phyloP scores from a whole-genome alignment of 371 early-diverging fungal species.

The Gilbertella persicaria region DNA sequence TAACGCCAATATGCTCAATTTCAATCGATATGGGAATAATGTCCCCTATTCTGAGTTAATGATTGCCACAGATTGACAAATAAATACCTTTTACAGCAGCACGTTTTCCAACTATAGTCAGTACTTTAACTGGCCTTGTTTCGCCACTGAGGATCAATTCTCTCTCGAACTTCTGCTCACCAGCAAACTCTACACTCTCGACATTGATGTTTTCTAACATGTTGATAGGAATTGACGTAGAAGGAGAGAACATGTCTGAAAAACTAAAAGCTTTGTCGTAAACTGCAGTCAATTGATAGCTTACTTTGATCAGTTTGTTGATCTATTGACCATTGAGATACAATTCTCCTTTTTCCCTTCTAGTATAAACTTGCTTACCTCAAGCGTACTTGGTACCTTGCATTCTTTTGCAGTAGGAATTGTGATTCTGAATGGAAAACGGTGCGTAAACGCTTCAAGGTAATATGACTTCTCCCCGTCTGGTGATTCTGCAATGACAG shows the following conservation, averaged over 20 bases:
- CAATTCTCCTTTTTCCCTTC: constrained; percentile 3
- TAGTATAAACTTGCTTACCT: constrained; percentile 25
- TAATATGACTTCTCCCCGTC: constrained; percentile 30
- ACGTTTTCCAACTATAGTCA: constrained; percentile 30
- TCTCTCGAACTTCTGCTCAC: constrained; percentile 21
- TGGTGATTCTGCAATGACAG: constrained; percentile 28
- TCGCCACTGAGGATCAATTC: constrained; percentile 17
- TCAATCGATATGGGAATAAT: constrained; percentile 34
- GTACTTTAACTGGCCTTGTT: constrained; percentile 24
- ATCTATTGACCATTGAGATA: constrained; percentile 26
- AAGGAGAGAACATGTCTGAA: constrained; percentile 22
- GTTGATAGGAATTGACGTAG: constrained; percentile 22
- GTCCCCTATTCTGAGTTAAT: constrained; percentile 29
- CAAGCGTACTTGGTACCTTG: constrained; percentile 42
- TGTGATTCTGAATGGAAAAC: constrained; percentile 43
- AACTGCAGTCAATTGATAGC: constrained; percentile 32
- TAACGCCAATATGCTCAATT: constrained; percentile 35
- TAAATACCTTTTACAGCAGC: constrained; percentile 47
- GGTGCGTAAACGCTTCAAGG: constrained; percentile 42
- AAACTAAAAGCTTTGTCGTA: constrained; percentile 26
- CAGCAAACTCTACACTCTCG: constrained; percentile 23
- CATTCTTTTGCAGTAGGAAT: constrained; percentile 27
- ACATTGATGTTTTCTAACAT: constrained; percentile 49
- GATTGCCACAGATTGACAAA: neutral
- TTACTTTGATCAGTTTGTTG: constrained; percentile 26